These are phyloP conservation scores for Phallus indusiatus DNA, from an alignment of 768 basidiomycete genomes.

Conservation along the genomic window DNA sequence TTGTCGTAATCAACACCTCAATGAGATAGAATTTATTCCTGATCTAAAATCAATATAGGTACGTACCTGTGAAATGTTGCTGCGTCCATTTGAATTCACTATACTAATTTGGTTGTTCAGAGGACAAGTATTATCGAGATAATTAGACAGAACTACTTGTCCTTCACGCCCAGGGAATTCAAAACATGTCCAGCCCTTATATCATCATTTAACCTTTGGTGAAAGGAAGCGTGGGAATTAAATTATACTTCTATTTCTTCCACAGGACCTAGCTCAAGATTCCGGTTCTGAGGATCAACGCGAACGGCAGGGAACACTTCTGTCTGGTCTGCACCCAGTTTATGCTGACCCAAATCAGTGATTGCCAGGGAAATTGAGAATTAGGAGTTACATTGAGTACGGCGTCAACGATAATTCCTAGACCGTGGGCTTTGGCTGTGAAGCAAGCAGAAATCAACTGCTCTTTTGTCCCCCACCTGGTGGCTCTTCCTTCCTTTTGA, in stretches of 20 bases:
- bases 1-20: conserved; percentile 82
- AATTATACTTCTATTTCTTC: conserved; percentile 54
- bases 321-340: conserved; percentile 71
- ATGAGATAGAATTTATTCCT: conserved; percentile 2
- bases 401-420: conserved; percentile 77
- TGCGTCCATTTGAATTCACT: conserved; percentile 64
- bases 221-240: not conserved
- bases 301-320: conserved; percentile 65
- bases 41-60: not conserved
- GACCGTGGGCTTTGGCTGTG: conserved; percentile 54
- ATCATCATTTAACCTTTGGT: not conserved
- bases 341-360: conserved; percentile 40
- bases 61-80: conserved; percentile 67
- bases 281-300: conserved; percentile 60
- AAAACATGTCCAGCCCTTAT: conserved; percentile 79
- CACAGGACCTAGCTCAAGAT: conserved; percentile 46
- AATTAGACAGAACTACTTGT: conserved; percentile 36
- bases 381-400: conserved; percentile 67
- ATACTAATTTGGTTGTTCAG: conserved; percentile 36
- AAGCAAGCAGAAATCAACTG: conserved; percentile 65
- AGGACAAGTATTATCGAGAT: no score
- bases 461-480: conserved; percentile 83
- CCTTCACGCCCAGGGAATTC: conserved; percentile 69
- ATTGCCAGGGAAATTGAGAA: not conserved
- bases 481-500: conserved; percentile 59